Evolutionary conservation across 441 rosid genomes (phyloP).

Genomic region (Mallotus japonicus): DNA sequence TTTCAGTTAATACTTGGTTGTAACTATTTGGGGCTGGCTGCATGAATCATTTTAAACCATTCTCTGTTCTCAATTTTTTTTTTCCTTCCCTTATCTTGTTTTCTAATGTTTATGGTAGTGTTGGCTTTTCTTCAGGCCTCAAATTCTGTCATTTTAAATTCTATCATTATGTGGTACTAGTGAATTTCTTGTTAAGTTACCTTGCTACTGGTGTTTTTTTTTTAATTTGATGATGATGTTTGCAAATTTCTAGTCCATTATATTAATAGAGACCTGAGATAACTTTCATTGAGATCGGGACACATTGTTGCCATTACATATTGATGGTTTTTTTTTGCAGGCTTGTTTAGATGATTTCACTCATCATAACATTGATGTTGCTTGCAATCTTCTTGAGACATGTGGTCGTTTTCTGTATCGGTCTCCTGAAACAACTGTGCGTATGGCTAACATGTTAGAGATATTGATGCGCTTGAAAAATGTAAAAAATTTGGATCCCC

Average conservation of each 20-base stretch:
- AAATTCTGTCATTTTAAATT: not conserved
- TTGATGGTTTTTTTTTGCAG: slow-evolving; percentile 39
- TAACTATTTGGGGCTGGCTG: not conserved
- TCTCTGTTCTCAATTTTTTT: not conserved
- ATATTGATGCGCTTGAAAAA: slow-evolving; percentile 99
- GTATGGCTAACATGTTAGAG: slow-evolving; percentile 99
- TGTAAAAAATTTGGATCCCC: slow-evolving; percentile 98
- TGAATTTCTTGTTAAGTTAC: not conserved
- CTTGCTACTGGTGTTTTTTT: not conserved
- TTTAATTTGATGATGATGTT: not conserved
- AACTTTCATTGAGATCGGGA: slow-evolving; percentile 5
- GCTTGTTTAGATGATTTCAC: slow-evolving; percentile 98
- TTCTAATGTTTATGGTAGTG: not conserved
- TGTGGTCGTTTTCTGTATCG: slow-evolving; percentile 99
- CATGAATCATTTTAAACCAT: not conserved
- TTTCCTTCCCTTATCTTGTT: not conserved
- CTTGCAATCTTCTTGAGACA: slow-evolving; percentile 98
- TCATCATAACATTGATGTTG: slow-evolving; percentile 99
- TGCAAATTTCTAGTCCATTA: not conserved
- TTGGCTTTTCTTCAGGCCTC: not conserved
- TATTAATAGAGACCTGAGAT: slow-evolving; percentile 6
- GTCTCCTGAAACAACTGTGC: slow-evolving; percentile 90
- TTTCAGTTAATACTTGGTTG: not conserved
- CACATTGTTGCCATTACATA: slow-evolving; percentile 12
- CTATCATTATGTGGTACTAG: not conserved